These are phyloP conservation scores for Brasenia schreberi DNA, from an alignment of 164 flowering plant genomes.

Conservation along the genomic window DNA sequence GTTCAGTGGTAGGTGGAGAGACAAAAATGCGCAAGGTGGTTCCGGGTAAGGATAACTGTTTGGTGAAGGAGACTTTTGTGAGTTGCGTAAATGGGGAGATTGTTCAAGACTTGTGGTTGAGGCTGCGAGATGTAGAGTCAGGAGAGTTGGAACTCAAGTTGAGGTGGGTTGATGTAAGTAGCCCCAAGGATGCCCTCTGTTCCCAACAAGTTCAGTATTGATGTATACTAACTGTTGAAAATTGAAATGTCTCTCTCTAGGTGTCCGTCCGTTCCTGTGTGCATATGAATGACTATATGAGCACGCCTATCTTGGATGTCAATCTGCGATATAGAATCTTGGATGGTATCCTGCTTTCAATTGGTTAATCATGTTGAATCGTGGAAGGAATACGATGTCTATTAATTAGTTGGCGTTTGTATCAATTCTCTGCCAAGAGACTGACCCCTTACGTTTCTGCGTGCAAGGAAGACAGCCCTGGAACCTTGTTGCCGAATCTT, in stretches of 20 bases:
- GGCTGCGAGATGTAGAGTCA: slow-evolving; percentile 61
- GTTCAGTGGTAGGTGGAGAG: slow-evolving; percentile 21
- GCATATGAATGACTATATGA: not conserved
- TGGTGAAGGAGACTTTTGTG: slow-evolving; percentile 58
- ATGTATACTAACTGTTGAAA: not conserved
- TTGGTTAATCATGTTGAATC: no score
- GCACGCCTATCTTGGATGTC: no score
- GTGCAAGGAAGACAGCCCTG: no score
- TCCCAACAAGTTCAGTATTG: not conserved
- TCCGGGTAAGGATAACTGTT: slow-evolving; percentile 52
- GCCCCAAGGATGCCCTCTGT: not conserved
- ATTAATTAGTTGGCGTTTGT: no score
- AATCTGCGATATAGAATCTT: no score
- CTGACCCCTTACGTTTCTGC: no score
- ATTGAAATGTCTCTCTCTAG: not conserved
- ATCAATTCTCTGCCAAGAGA: no score
- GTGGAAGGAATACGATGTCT: no score
- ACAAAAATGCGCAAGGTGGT: slow-evolving; percentile 48
- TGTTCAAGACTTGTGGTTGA: slow-evolving; percentile 62
- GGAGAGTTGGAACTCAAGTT: slow-evolving; percentile 67
- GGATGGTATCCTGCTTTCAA: no score
- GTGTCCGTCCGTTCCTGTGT: not conserved
- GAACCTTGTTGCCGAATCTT: no score
- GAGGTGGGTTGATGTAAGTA: slow-evolving; percentile 29
- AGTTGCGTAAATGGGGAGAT: slow-evolving; percentile 48